Conservation (phyloP, 2,329 filamentous ascomycete species). For the Thelonectria rubi region DNA sequence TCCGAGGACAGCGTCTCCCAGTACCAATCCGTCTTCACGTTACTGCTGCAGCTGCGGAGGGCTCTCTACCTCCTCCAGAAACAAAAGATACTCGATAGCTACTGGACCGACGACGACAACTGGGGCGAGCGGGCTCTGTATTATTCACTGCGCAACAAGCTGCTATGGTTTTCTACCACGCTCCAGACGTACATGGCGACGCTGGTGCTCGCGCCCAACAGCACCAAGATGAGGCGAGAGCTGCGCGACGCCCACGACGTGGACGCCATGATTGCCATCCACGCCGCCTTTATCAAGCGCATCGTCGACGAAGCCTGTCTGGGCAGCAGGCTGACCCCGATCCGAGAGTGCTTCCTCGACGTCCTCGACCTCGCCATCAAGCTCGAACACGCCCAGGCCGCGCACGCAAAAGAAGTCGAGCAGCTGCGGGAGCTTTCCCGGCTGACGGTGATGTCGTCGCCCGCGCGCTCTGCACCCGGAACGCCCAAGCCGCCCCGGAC, state of each 20-base stretch:
- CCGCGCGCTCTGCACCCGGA: conserved; percentile 20
- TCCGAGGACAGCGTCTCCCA: conserved; percentile 68
- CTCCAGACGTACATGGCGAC: conserved; percentile 80
- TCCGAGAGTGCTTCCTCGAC: conserved; percentile 77
- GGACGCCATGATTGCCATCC: conserved; percentile 80
- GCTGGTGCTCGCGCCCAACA: conserved; percentile 72
- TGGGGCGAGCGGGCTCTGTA: conserved; percentile 59
- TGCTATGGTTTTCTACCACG: conserved; percentile 81
- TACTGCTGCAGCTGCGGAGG: conserved; percentile 81
- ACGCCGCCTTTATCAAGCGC: conserved; percentile 69
- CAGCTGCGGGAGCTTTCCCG: conserved; percentile 48
- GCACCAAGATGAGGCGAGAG: conserved; percentile 61
- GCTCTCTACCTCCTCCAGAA: conserved; percentile 73
- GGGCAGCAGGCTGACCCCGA: conserved; percentile 71
- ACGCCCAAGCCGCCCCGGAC: conserved; percentile 33
- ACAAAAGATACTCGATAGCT: conserved; percentile 55
- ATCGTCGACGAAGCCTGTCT: conserved; percentile 76
- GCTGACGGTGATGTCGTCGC: conserved; percentile 31
- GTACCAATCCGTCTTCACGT: conserved; percentile 78
- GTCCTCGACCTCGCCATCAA: conserved; percentile 78
- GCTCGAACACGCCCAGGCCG: conserved; percentile 68
- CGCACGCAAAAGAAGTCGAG: conserved; percentile 48
- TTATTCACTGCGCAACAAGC: conserved; percentile 70
- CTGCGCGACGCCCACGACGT: conserved; percentile 74
- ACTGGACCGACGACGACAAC: conserved; percentile 48